Conservation (phyloP, 73 alveolate species). For the Paramecium pentaurelia region DNA sequence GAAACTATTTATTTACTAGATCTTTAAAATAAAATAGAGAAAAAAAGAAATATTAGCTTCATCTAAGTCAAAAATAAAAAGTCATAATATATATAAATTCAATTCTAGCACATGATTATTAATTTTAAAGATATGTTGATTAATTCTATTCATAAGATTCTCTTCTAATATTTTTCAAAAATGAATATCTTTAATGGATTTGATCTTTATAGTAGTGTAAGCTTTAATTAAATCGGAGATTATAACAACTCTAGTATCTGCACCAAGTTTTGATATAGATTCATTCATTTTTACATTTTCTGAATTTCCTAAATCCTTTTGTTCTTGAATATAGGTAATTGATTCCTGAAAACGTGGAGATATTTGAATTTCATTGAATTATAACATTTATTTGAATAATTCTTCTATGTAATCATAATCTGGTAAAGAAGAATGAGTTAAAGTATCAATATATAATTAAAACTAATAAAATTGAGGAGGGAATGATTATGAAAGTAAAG, state of each 20-base stretch:
- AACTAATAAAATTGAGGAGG: neutral
- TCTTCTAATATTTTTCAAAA: neutral
- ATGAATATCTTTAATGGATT: neutral
- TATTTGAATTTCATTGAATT: neutral
- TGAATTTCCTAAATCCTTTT: neutral
- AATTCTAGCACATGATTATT: neutral
- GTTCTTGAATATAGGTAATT: no score
- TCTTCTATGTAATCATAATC: neutral
- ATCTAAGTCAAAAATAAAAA: neutral
- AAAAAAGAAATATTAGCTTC: no score
- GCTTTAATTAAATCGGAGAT: neutral
- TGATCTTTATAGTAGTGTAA: neutral
- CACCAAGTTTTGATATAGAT: neutral
- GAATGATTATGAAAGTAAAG: neutral
- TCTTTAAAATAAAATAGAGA: no score
- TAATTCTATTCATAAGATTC: neutral
- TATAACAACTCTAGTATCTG: neutral
- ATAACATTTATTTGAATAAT: neutral
- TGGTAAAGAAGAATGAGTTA: neutral
- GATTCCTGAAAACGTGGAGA: neutral
- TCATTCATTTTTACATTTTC: neutral
- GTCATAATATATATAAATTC: neutral
- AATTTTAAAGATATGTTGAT: neutral
- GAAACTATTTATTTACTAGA: no score
- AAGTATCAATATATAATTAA: neutral